A percentile compares a stretch with the other conserved stretches of the same genome.
These are phyloP conservation scores for Pyracantha coccinea DNA, from an alignment of 331 rosid genomes.

Conservation along the genomic window DNA sequence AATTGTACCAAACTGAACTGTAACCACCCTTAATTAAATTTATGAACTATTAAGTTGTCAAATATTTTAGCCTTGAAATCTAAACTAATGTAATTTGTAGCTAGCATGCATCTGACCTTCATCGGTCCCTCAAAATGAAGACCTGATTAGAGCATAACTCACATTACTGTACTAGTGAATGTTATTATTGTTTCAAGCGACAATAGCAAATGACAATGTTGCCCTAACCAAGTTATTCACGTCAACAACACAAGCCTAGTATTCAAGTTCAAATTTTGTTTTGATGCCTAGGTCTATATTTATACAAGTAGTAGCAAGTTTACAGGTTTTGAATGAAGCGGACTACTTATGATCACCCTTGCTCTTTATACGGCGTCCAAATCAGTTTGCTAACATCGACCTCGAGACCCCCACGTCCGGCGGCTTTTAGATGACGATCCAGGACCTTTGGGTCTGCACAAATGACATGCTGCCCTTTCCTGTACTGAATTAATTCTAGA, in stretches of 20 bases:
- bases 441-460: constrained; percentile 96
- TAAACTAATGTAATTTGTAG: too few relatives aligned
- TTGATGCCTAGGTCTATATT: constrained; percentile 13
- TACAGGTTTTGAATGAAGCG: background rate
- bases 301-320: constrained; percentile 15
- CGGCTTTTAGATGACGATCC: constrained; percentile 97
- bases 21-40: too few relatives aligned
- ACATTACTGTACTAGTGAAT: background rate
- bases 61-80: too few relatives aligned
- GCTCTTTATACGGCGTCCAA: constrained; percentile 99
- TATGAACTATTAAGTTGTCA: too few relatives aligned
- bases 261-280: too few relatives aligned
- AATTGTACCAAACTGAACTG: too few relatives aligned
- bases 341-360: constrained; percentile 24
- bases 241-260: background rate
- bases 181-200: background rate
- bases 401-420: constrained; percentile 94
- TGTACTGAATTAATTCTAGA: constrained; percentile 88
- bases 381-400: constrained; percentile 92
- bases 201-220: background rate
- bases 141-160: too few relatives aligned
- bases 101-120: too few relatives aligned
- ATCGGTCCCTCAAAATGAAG: too few relatives aligned
- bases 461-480: constrained; percentile 97
- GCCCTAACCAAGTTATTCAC: background rate